Evolutionary conservation across 2,329 filamentous ascomycete genomes (phyloP).

Genomic region (Pseudogymnoascus pannorum): DNA sequence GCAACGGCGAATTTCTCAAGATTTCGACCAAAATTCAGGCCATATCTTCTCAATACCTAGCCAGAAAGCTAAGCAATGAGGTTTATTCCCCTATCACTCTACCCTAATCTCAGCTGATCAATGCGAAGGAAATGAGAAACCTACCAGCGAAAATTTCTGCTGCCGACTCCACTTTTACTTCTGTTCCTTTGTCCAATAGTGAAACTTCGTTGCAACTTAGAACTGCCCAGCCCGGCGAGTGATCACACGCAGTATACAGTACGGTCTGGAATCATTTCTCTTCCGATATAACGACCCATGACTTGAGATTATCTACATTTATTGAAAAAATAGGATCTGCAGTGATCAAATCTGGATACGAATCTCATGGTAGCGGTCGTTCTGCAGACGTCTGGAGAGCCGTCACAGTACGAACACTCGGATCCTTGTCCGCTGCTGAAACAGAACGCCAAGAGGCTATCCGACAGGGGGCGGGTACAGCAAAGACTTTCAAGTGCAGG

Average conservation of each 20-base stretch:
- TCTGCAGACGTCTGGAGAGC: not conserved
- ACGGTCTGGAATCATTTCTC: not conserved
- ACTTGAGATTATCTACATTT: not conserved
- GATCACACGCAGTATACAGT: not conserved
- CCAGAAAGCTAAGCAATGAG: not conserved
- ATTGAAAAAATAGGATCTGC: not conserved
- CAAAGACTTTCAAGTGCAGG: not conserved
- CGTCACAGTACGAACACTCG: not conserved
- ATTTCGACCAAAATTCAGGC: not conserved
- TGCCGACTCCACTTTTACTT: not conserved
- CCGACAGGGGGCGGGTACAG: not conserved
- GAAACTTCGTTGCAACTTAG: not conserved
- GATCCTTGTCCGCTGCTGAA: not conserved
- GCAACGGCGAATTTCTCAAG: not conserved
- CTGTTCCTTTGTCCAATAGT: not conserved
- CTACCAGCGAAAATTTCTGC: not conserved
- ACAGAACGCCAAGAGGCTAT: not conserved
- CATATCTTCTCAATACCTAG: not conserved
- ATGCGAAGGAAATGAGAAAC: not conserved
- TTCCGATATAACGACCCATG: not conserved
- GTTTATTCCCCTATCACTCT: not conserved
- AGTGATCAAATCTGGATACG: not conserved
- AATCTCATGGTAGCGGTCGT: not conserved
- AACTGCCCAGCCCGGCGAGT: not conserved
- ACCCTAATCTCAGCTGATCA: not conserved